Conservation (phyloP, 805 yeast genomes). For the Yamadazyma takamatsuzukensis region DNA sequence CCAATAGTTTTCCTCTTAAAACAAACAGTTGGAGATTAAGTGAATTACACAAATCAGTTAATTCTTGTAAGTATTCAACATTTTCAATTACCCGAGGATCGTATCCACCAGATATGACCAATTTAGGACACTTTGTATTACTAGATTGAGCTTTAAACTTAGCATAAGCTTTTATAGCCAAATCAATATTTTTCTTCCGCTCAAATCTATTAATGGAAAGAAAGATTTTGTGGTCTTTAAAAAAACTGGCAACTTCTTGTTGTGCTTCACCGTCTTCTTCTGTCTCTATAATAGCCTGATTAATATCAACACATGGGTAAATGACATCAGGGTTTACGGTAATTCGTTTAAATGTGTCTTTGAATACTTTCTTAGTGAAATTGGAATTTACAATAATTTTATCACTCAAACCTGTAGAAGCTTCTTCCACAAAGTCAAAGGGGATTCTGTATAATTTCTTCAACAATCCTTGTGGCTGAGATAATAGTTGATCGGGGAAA, state of each 20-base stretch:
- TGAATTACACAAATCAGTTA: conserved; percentile 46
- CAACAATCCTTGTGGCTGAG: conserved; percentile 49
- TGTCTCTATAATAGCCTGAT: conserved; percentile 14
- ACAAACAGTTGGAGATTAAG: conserved; percentile 46
- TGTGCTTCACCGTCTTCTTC: conserved; percentile 20
- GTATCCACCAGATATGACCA: conserved; percentile 89
- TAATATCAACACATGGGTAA: conserved; percentile 74
- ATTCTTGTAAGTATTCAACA: conserved; percentile 61
- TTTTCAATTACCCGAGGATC: conserved; percentile 76
- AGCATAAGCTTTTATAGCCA: conserved; percentile 72
- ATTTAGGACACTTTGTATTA: conserved; percentile 32
- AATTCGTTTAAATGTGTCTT: conserved; percentile 52
- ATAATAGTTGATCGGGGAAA: conserved; percentile 85
- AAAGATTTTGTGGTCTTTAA: conserved; percentile 41
- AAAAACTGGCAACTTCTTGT: conserved; percentile 30
- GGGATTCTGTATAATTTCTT: conserved; percentile 72
- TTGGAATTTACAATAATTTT: conserved; percentile 80
- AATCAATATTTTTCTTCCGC: conserved; percentile 71
- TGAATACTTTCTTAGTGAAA: conserved; percentile 72
- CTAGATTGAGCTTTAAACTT: conserved; percentile 30
- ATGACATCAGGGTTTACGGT: conserved; percentile 50
- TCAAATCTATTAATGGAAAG: conserved; percentile 88
- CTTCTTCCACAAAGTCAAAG: conserved; percentile 80
- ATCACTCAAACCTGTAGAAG: conserved; percentile 75
- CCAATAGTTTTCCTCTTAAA: conserved; percentile 34